phyloP scores from a whole-genome alignment of 306 rosid species.

The Cercis canadensis region DNA sequence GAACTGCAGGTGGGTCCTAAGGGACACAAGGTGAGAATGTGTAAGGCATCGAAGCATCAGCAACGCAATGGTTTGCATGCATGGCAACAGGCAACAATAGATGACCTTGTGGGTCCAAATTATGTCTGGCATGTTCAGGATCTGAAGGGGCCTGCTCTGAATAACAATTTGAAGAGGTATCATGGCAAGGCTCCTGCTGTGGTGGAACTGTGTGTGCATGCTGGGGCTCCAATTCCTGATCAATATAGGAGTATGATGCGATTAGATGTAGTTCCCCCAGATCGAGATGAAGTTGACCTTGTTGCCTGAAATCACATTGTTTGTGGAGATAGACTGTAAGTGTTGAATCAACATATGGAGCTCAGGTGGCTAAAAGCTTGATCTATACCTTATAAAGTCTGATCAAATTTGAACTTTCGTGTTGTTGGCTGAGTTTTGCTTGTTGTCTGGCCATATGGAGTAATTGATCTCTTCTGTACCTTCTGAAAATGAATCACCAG shows the following conservation, averaged over 20 bases:
- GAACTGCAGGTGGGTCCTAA: slow-evolving; percentile 87
- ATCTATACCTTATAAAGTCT: slow-evolving; percentile 12
- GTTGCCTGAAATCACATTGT: slow-evolving; percentile 51
- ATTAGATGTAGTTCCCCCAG: slow-evolving; percentile 81
- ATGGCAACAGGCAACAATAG: slow-evolving; percentile 86
- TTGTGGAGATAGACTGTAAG: slow-evolving; percentile 13
- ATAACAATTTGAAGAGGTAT: slow-evolving; percentile 81
- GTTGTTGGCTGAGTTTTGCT: slow-evolving; percentile 11
- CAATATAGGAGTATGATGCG: slow-evolving; percentile 83
- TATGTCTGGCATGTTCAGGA: slow-evolving; percentile 89
- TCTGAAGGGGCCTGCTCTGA: slow-evolving; percentile 55
- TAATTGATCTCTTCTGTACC: not conserved
- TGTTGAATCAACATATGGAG: slow-evolving; percentile 22
- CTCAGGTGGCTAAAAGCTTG: slow-evolving; percentile 24
- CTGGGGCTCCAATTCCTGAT: slow-evolving; percentile 75
- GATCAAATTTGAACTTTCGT: slow-evolving; percentile 4
- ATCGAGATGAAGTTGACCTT: slow-evolving; percentile 79
- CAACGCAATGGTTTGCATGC: slow-evolving; percentile 89
- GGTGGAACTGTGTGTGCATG: slow-evolving; percentile 85
- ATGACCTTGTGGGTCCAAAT: slow-evolving; percentile 72
- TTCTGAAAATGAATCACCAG: slow-evolving; percentile 4
- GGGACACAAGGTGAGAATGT: slow-evolving; percentile 92
- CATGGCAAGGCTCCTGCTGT: slow-evolving; percentile 93
- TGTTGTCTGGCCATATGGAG: slow-evolving; percentile 2
- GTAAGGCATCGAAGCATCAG: slow-evolving; percentile 90